A percentile compares a stretch with the other conserved stretches of the same genome.
phyloP scores from a whole-genome alignment of 2,329 filamentous ascomycete species.

The Beauveria australis region DNA sequence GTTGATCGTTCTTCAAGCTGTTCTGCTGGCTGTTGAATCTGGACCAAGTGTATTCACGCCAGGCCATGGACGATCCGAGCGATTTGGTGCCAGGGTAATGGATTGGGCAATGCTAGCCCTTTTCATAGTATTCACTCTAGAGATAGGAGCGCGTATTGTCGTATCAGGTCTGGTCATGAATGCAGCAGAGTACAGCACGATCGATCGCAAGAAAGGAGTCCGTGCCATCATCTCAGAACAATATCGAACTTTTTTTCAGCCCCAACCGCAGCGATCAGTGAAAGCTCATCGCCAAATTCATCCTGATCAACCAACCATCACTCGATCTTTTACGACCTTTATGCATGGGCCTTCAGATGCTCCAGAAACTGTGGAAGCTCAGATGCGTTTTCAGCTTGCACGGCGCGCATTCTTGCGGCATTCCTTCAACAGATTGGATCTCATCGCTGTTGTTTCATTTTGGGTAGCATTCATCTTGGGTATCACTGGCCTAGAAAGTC shows the following conservation, averaged over 20 bases:
- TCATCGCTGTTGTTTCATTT: constrained; percentile 87
- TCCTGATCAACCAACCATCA: constrained; percentile 54
- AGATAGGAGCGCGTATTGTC: constrained; percentile 73
- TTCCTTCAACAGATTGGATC: constrained; percentile 92
- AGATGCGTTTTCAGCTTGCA: constrained; percentile 77
- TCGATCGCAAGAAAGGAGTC: constrained; percentile 69
- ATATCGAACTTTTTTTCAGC: constrained; percentile 71
- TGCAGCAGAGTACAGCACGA: constrained; percentile 82
- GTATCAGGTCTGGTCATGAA: constrained; percentile 93
- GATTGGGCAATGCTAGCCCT: constrained; percentile 77
- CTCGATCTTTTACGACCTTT: constrained; percentile 73
- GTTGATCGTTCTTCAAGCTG: constrained; percentile 78
- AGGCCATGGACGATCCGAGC: constrained; percentile 48
- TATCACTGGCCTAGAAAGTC: constrained; percentile 58
- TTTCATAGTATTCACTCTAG: constrained; percentile 84
- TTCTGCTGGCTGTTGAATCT: constrained; percentile 81
- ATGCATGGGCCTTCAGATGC: constrained; percentile 52
- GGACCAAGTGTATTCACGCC: constrained; percentile 59
- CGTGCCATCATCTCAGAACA: constrained; percentile 67
- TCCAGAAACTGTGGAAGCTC: constrained; percentile 60
- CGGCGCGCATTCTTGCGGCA: constrained; percentile 88
- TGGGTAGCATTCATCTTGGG: constrained; percentile 82
- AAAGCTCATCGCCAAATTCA: constrained; percentile 40
- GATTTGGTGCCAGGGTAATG: constrained; percentile 61
- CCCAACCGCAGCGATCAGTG: constrained; percentile 63